Evolutionary conservation across 176 grass and related monocot genomes (phyloP), one percentile per base, ranked within the genome.

Genomic region (Musa itinerans): DNA sequence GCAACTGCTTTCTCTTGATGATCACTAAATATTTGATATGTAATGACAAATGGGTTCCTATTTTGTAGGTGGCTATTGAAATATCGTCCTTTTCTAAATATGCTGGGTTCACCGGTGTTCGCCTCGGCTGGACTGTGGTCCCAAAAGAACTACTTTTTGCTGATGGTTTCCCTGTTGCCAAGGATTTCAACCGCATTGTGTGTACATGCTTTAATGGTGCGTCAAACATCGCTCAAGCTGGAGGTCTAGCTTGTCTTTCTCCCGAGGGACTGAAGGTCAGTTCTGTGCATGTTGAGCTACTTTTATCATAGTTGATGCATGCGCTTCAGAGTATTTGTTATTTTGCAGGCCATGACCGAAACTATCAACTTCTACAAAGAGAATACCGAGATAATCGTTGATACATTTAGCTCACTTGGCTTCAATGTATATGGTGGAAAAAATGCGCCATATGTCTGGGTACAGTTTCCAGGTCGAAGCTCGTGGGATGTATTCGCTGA

Each of bases 81-180:
- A 99, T 83, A 54, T 87, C 95, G 49, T 99, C 90, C 54, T 99
- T 94, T 78, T 99, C 95, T 20, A 98, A 98, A 69, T 98, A 99
- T 84, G 90, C 95, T 54, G 95, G 95, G 26, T 94, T 99, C 73
- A 99, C 95, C 27, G 95, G 90, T 76, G 95, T 94, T 26, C 86
- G 88, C 23, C 84, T 94, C 58, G 95, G 95, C 68, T 99, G 95
- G 95, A 99, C 95, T 19, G 95, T 99, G 13, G 69, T 94, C 53
- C 95, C 90, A 19, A 91, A 94, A 73, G 90, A 94, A 65, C 86
- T 99, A 23, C 90, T 89, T 72, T 99, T 99, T 81, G 82, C 95
- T 52, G 90, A 99, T 86, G 95, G 90, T 15, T 92, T 91, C 76
- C 90, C 80, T 80, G 88, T 99, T 0, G 90, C 95, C 25, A 91